Evolutionary conservation across 2,329 filamentous ascomycete species (phyloP), one percentile per base, ranked within the genome.

Genomic region (Pyrenophora seminiperda): DNA sequence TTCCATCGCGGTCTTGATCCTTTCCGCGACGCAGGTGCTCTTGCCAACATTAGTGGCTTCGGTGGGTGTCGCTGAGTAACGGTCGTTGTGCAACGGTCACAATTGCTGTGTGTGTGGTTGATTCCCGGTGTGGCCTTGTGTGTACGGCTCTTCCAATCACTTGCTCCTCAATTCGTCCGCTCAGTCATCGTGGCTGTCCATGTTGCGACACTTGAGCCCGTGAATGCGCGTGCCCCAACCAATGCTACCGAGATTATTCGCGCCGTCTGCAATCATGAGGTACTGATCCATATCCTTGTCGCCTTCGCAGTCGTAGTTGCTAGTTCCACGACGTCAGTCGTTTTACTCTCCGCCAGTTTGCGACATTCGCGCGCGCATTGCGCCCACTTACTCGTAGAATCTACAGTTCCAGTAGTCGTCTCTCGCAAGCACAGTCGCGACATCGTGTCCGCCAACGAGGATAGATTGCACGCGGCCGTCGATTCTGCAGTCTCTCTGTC

Each of bases 371-470:
- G 14, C 2, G 10, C 4, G 15, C 24, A 11, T 17, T 15, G 17
- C 32, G 18, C 7, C 9, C 4, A 62, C 69, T 7, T 61, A 72
- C 69, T 71, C 65, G 29, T 62, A 72, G 17, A 72, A 70, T 27
- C 58, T 57, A 47, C 69, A 72, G n/a, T 56, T 67, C 69, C 69
- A 72, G 24, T 57, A 56, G 41, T 72, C 69, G 13, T 55, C 53
- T 11, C 69, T 48, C 13, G 29, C 50, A 29, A 66, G 41, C 22
- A 72, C 69, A 3, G 51, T 38, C 2, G 41, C 31, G 9, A 70
- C 61, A 37, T 70, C 61, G 29, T 63, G 63, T 1, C 67, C 69
- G 17, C 69, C 69, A 9, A 72, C 58, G 1, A 72, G 50, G 13
- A 71, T 54, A 1, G 64, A 68, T 20, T 67, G 63, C 15, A 70